Conservation (phyloP, 345 rosid species). For the Camelina laxa region DNA sequence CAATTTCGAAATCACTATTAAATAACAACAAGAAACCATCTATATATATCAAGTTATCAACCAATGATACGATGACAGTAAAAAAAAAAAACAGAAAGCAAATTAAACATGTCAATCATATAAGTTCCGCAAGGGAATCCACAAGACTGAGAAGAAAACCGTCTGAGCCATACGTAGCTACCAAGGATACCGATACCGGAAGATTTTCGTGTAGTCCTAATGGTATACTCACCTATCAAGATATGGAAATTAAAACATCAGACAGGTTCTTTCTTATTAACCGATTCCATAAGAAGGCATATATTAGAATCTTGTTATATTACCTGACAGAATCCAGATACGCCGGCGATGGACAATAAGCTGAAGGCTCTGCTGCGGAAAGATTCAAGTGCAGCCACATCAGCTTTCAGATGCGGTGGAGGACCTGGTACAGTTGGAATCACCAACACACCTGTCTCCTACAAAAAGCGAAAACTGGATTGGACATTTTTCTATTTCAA, state of each 20-base stretch:
- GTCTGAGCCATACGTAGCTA: constrained; percentile 79
- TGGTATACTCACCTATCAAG: constrained; percentile 70
- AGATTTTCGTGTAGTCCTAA: constrained; percentile 57
- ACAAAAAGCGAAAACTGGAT: not conserved
- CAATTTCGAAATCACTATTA: not conserved
- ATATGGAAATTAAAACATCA: not conserved
- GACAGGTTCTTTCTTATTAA: constrained; percentile 20
- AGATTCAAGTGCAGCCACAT: constrained; percentile 55
- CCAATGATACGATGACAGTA: not conserved
- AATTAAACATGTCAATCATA: constrained; percentile 8
- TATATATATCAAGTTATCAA: not conserved
- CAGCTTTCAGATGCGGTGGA: constrained; percentile 75
- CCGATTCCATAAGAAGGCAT: not conserved
- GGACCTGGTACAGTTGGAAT: constrained; percentile 83
- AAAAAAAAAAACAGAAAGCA: too few species aligned
- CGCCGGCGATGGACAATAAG: constrained; percentile 73
- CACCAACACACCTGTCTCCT: constrained; percentile 73
- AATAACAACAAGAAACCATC: not conserved
- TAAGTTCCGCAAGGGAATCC: constrained; percentile 47
- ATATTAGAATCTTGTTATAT: not conserved
- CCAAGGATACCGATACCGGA: constrained; percentile 60
- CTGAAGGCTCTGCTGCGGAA: constrained; percentile 67
- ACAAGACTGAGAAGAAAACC: constrained; percentile 70
- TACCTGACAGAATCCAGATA: constrained; percentile 94
- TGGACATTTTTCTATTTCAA: not conserved